Evolutionary conservation across 1,139 yeast genomes (phyloP).

Genomic region (Suhomyces taliae): DNA sequence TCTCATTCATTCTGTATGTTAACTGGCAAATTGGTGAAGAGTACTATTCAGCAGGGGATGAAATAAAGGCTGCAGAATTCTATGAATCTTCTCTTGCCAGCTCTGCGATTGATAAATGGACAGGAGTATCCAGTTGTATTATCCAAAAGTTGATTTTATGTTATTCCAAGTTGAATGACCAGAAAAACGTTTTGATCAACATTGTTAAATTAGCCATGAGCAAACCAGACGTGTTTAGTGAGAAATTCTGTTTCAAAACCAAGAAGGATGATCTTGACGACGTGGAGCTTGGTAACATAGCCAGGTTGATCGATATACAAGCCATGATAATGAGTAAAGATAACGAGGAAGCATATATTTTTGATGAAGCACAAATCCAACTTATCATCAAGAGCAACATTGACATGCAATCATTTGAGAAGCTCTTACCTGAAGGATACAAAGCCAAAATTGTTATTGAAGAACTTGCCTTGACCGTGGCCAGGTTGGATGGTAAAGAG

Average conservation of each 20-base stretch:
- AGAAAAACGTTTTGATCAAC: slow-evolving; percentile 5
- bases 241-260: not conserved
- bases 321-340: slow-evolving; percentile 3
- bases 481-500: slow-evolving; percentile 7
- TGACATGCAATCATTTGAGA: slow-evolving; percentile 11
- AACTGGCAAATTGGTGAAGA: slow-evolving; percentile 54
- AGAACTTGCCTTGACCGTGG: slow-evolving; percentile 7
- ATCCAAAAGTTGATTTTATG: slow-evolving; percentile 31
- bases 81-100: slow-evolving; percentile 30
- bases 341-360: slow-evolving; percentile 17
- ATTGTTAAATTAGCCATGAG: slow-evolving; percentile 1
- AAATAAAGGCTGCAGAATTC: slow-evolving; percentile 38
- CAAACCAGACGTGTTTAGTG: not conserved
- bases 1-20: slow-evolving; percentile 38
- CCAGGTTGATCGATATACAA: not conserved
- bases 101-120: slow-evolving; percentile 13
- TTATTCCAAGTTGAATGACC: slow-evolving; percentile 12
- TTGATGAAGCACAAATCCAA: slow-evolving; percentile 24
- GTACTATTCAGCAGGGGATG: slow-evolving; percentile 28
- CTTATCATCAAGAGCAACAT: slow-evolving; percentile 15
- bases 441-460: slow-evolving; percentile 13
- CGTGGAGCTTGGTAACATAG: not conserved
- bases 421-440: slow-evolving; percentile 13
- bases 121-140: slow-evolving; percentile 16
- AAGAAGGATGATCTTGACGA: slow-evolving; percentile 1